Evolutionary conservation across 2,329 filamentous ascomycete genomes (phyloP).

Genomic region (Aulographum hederae): DNA sequence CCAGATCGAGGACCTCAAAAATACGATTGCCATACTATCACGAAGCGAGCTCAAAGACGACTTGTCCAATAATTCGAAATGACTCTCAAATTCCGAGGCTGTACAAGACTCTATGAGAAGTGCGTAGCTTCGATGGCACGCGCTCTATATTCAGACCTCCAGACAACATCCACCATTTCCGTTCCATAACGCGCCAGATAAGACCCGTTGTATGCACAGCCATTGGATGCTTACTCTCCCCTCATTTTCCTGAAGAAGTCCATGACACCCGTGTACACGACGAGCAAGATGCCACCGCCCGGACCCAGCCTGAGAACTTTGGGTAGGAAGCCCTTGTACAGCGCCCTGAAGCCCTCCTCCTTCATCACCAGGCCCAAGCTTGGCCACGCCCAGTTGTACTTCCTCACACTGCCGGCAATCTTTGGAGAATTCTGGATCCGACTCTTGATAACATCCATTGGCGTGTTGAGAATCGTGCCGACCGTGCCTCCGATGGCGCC

Average conservation of each 20-base stretch:
- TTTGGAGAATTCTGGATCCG: slow-evolving; percentile 89
- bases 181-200: no score
- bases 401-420: slow-evolving; percentile 61
- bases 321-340: slow-evolving; percentile 96
- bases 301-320: slow-evolving; percentile 73
- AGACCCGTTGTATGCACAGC: no score
- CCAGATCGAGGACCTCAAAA: no score
- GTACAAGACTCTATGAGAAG: no score
- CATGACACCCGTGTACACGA: slow-evolving; percentile 75
- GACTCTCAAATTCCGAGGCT: no score
- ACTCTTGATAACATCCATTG: slow-evolving; percentile 94
- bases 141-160: no score
- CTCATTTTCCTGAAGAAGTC: slow-evolving; percentile 74
- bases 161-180: no score
- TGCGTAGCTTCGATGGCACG: no score
- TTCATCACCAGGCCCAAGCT: slow-evolving; percentile 69
- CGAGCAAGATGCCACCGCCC: slow-evolving; percentile 56
- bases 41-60: no score
- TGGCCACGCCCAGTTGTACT: slow-evolving; percentile 98
- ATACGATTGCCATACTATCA: no score
- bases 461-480: slow-evolving; percentile 86
- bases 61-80: no score
- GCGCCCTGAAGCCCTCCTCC: slow-evolving; percentile 78
- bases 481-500: slow-evolving; percentile 76
- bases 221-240: no score